phyloP scores from a whole-genome alignment of 2,329 filamentous ascomycete species.

The Hymenoscyphus occultus region DNA sequence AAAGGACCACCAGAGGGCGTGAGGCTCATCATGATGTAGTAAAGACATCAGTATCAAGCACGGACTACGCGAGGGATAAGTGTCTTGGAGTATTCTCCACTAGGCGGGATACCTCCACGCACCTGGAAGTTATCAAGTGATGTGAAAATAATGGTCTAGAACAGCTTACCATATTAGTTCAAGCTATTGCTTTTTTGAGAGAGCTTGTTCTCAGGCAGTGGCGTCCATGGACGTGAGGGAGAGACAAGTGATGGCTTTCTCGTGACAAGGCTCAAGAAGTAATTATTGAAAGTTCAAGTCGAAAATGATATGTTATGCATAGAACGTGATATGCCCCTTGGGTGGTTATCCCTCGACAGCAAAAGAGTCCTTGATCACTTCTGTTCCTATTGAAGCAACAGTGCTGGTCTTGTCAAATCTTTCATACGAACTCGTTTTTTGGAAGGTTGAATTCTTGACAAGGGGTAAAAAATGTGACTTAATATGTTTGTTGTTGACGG shows the following conservation, averaged over 20 bases:
- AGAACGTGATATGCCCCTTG: not conserved
- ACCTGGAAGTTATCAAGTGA: not conserved
- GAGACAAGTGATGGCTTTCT: not conserved
- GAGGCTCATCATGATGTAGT: constrained; percentile 7
- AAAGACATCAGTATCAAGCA: not conserved
- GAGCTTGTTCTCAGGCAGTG: not conserved
- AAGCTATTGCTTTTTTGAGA: not conserved
- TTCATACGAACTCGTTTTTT: not conserved
- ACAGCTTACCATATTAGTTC: not conserved
- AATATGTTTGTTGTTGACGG: not conserved
- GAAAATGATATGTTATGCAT: not conserved
- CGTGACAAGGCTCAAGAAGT: not conserved
- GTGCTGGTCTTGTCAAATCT: not conserved
- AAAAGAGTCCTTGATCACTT: not conserved
- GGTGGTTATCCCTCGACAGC: not conserved
- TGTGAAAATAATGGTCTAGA: not conserved
- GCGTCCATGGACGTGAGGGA: not conserved
- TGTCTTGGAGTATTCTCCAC: constrained; percentile 16
- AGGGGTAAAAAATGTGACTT: not conserved
- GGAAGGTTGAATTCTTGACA: not conserved
- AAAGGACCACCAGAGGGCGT: not conserved
- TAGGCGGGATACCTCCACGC: not conserved
- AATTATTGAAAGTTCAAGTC: not conserved
- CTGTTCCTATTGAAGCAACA: not conserved
- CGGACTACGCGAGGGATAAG: not conserved